phyloP scores from a whole-genome alignment of 352 stramenopile genomes.

The Pythium aristosporum region DNA sequence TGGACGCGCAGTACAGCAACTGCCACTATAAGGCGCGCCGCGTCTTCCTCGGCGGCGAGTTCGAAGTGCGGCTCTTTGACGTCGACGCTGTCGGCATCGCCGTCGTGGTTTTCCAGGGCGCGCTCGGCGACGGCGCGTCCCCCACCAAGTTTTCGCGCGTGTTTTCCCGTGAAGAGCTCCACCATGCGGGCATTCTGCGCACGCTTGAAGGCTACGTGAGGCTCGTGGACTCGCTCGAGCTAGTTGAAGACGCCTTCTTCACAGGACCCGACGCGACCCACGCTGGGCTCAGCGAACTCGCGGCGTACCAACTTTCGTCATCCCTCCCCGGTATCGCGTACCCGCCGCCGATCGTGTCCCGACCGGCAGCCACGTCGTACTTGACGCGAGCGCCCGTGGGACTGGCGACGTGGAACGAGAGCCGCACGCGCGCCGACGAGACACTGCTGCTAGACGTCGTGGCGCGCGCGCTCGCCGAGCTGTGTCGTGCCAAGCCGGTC shows the following conservation, averaged over 20 bases:
- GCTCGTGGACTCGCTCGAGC: slow-evolving; percentile 63
- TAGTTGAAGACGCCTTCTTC: slow-evolving; percentile 68
- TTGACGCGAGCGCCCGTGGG: slow-evolving; percentile 55
- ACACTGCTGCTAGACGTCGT: slow-evolving; percentile 66
- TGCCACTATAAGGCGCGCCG: slow-evolving; percentile 65
- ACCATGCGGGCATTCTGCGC: slow-evolving; percentile 41
- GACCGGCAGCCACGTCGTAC: slow-evolving; percentile 57
- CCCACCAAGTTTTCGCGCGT: slow-evolving; percentile 61
- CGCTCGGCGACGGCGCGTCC: slow-evolving; percentile 20
- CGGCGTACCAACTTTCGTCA: slow-evolving; percentile 63
- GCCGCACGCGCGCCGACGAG: slow-evolving; percentile 30
- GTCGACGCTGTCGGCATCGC: slow-evolving; percentile 66
- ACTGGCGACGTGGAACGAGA: slow-evolving; percentile 49
- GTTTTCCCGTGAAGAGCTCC: slow-evolving; percentile 53
- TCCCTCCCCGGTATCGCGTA: slow-evolving; percentile 54
- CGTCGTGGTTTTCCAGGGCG: slow-evolving; percentile 51
- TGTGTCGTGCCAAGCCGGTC: slow-evolving; percentile 79
- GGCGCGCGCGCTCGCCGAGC: slow-evolving; percentile 65
- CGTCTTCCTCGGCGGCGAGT: slow-evolving; percentile 59
- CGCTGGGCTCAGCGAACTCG: slow-evolving; percentile 36
- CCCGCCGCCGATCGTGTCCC: slow-evolving; percentile 55
- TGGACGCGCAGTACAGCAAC: slow-evolving; percentile 49
- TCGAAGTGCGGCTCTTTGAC: slow-evolving; percentile 72
- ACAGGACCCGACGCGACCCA: slow-evolving; percentile 41
- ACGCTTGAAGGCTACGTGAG: slow-evolving; percentile 64